Percentiles rank a stretch among this genome's conserved stretches.
phyloP scores from a whole-genome alignment of 192 early-diverging fungal species.

The Mortierella claussenii region DNA sequence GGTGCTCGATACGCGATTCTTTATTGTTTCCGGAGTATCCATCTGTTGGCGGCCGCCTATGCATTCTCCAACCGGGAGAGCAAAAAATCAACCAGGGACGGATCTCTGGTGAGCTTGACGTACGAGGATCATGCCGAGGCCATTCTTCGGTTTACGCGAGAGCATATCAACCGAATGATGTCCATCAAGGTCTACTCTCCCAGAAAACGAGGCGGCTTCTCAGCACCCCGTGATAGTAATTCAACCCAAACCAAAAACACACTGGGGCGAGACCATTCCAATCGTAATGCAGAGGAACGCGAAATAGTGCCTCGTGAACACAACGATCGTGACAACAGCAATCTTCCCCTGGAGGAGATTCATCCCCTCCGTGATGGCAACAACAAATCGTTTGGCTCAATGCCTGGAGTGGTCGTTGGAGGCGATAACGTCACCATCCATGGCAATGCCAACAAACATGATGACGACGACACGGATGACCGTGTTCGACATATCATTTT shows the following conservation, averaged over 20 bases:
- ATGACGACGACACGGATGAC: conserved; percentile 10
- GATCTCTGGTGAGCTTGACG: conserved; percentile 18
- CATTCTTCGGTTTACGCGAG: conserved; percentile 41
- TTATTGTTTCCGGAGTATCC: conserved; percentile 41
- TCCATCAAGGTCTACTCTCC: conserved; percentile 17
- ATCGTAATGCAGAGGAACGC: too few species aligned
- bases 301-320: too few species aligned
- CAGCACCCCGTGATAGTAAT: background rate
- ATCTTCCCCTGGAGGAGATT: background rate
- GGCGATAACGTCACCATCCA: conserved; percentile 17
- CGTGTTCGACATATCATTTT: background rate
- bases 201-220: conserved; percentile 3
- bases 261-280: background rate
- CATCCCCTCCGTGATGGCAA: background rate
- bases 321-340: background rate
- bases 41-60: conserved; percentile 35
- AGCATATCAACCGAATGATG: conserved; percentile 52
- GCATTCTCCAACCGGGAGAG: conserved; percentile 20
- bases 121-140: conserved; percentile 47
- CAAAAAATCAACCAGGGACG: conserved; percentile 11
- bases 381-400: background rate
- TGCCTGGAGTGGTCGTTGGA: background rate
- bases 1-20: conserved; percentile 36
- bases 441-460: conserved; percentile 18
- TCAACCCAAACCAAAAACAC: background rate